Percentiles rank a stretch among this genome's conserved stretches.
phyloP scores from a whole-genome alignment of 148 eudicot genomes.

The Rhododendron ovatum region DNA sequence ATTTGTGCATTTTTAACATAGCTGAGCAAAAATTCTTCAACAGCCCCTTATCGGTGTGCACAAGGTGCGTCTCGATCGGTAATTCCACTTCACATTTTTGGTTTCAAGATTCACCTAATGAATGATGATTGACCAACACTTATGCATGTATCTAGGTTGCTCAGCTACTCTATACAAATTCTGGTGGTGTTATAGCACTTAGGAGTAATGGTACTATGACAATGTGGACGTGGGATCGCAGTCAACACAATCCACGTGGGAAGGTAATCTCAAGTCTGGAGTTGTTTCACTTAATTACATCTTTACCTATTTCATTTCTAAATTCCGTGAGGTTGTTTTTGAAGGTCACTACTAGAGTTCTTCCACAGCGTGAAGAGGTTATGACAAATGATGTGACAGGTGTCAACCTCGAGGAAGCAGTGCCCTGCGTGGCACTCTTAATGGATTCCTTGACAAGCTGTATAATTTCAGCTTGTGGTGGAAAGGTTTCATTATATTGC shows the following conservation, averaged over 20 bases:
- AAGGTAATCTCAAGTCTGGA: constrained; percentile 37
- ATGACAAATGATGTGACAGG: constrained; percentile 79
- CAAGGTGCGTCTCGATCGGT: no score
- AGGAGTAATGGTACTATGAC: constrained; percentile 59
- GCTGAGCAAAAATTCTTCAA: no score
- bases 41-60: no score
- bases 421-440: constrained; percentile 89
- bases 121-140: background rate
- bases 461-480: constrained; percentile 91
- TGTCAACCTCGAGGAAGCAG: constrained; percentile 82
- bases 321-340: constrained; percentile 15
- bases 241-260: constrained; percentile 29
- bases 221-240: background rate
- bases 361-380: no score
- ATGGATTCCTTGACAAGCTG: constrained; percentile 87
- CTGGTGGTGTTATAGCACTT: constrained; percentile 67
- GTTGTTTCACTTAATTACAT: background rate
- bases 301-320: constrained; percentile 6
- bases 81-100: background rate
- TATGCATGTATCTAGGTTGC: constrained; percentile 47
- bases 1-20: no score
- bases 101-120: background rate
- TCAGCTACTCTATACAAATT: constrained; percentile 61
- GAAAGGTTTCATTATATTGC: constrained; percentile 14
- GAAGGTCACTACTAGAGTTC: constrained; percentile 77